These are phyloP conservation scores for Boletellus dicymbophilus DNA, from an alignment of 1,284 basidiomycete genomes.

Conservation along the genomic window DNA sequence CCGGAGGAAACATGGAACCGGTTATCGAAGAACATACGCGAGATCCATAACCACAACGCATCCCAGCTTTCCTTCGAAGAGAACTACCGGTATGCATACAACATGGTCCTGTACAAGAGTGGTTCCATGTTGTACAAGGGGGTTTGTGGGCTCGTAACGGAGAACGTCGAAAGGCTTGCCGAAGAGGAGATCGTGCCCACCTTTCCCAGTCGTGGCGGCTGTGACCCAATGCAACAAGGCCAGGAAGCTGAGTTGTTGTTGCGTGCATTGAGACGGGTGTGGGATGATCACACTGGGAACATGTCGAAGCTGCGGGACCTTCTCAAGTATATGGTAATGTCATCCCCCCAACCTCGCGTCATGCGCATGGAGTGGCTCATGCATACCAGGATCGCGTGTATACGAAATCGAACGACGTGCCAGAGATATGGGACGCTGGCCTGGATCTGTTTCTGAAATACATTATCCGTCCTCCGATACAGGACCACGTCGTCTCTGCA, in stretches of 20 bases:
- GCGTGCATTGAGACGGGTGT: conserved; percentile 82
- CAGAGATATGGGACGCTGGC: conserved; percentile 83
- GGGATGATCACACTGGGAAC: conserved; percentile 93
- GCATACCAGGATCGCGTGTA: conserved; percentile 84
- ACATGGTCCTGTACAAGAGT: conserved; percentile 88
- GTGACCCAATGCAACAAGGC: conserved; percentile 61
- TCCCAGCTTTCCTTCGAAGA: conserved; percentile 95
- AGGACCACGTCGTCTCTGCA: conserved; percentile 79
- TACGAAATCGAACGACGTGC: conserved; percentile 70
- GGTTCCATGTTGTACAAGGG: conserved; percentile 92
- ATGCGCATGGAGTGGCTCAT: conserved; percentile 17
- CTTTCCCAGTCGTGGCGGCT: conserved; percentile 63
- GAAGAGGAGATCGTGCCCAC: conserved; percentile 77
- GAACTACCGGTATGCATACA: conserved; percentile 93
- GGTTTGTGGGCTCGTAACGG: conserved; percentile 75
- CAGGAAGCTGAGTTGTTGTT: conserved; percentile 86
- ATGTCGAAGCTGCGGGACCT: conserved; percentile 92
- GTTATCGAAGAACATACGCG: conserved; percentile 83
- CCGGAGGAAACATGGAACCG: conserved; percentile 76
- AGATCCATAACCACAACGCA: conserved; percentile 96
- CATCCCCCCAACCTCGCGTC: not conserved
- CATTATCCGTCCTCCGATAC: conserved; percentile 85
- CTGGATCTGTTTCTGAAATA: conserved; percentile 83
- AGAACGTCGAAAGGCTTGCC: conserved; percentile 86
- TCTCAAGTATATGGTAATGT: conserved; percentile 91